Conservation (phyloP, 768 basidiomycete species). For the Fibroporia radiculosa region DNA sequence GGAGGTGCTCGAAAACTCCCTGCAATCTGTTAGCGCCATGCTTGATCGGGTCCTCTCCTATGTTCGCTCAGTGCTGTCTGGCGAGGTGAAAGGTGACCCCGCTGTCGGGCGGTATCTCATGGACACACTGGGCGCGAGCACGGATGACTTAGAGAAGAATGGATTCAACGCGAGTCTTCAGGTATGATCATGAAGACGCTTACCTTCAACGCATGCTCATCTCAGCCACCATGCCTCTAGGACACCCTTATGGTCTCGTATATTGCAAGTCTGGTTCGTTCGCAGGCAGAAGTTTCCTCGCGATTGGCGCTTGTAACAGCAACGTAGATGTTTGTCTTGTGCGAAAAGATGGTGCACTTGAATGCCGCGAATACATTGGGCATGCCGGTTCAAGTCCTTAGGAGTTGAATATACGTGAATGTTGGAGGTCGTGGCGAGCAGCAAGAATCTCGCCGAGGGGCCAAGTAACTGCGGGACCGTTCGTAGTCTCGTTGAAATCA, state of each 20-base stretch:
- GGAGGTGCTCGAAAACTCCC: slow-evolving; percentile 66
- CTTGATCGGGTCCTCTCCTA: slow-evolving; percentile 82
- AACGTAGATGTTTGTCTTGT: slow-evolving; percentile 21
- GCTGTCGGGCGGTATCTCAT: slow-evolving; percentile 88
- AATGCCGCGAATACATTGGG: neutral
- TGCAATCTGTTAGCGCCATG: slow-evolving; percentile 64
- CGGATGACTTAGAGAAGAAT: slow-evolving; percentile 62
- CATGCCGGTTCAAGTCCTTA: slow-evolving; percentile 17
- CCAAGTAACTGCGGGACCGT: slow-evolving; percentile 87
- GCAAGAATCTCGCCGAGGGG: slow-evolving; percentile 91
- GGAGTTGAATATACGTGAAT: slow-evolving; percentile 95
- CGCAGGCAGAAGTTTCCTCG: slow-evolving; percentile 88
- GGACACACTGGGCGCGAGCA: slow-evolving; percentile 71
- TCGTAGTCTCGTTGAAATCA: slow-evolving; percentile 16
- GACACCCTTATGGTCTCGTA: slow-evolving; percentile 95
- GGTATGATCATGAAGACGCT: slow-evolving; percentile 31
- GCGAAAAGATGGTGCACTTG: neutral
- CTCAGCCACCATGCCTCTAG: slow-evolving; percentile 27
- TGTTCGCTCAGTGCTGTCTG: slow-evolving; percentile 71
- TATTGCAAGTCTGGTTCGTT: slow-evolving; percentile 85
- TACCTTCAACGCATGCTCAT: slow-evolving; percentile 10
- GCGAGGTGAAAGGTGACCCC: slow-evolving; percentile 72
- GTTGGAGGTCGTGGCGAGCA: slow-evolving; percentile 86
- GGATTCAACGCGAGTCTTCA: slow-evolving; percentile 74
- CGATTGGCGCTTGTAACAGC: slow-evolving; percentile 70